Percentiles rank a stretch among this genome's conserved stretches.
Conservation (phyloP, 805 yeast genomes). For the Metschnikowia hibisci region DNA sequence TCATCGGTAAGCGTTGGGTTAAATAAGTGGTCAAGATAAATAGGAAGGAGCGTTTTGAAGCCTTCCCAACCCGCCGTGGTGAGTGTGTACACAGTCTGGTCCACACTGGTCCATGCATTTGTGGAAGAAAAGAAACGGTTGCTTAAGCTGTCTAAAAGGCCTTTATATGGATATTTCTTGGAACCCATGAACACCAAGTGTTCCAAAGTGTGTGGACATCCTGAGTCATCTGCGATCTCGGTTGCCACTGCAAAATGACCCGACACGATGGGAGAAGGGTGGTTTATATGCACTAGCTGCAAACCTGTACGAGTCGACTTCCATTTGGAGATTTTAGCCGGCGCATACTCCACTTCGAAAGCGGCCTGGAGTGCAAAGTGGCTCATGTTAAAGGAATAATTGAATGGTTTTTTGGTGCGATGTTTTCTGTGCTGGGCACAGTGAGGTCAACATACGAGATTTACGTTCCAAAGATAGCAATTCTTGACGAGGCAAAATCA, state of each 20-base stretch:
- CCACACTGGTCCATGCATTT: slow-evolving; percentile 96
- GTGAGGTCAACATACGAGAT: neutral
- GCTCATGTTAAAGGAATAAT: slow-evolving; percentile 8
- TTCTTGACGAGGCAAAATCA: no score
- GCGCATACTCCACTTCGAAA: slow-evolving; percentile 73
- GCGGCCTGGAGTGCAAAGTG: slow-evolving; percentile 31
- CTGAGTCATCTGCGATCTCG: slow-evolving; percentile 81
- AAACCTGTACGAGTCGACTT: slow-evolving; percentile 75
- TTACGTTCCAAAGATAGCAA: no score
- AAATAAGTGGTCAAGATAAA: slow-evolving; percentile 82
- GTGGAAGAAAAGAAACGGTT: slow-evolving; percentile 80
- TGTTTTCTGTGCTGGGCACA: neutral
- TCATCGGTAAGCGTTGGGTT: slow-evolving; percentile 84
- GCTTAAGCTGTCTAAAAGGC: slow-evolving; percentile 82
- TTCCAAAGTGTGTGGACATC: slow-evolving; percentile 93
- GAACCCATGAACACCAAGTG: slow-evolving; percentile 96
- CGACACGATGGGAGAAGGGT: slow-evolving; percentile 80
- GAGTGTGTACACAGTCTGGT: slow-evolving; percentile 90
- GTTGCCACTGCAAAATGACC: slow-evolving; percentile 98
- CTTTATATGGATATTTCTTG: slow-evolving; percentile 82
- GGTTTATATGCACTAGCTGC: slow-evolving; percentile 70
- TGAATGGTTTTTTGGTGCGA: neutral
- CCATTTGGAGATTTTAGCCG: slow-evolving; percentile 71
- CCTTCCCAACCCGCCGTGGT: slow-evolving; percentile 97
- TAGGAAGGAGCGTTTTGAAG: slow-evolving; percentile 75